These are phyloP conservation scores for Hibiscus trionum DNA, from an alignment of 345 rosid genomes.

Conservation along the genomic window DNA sequence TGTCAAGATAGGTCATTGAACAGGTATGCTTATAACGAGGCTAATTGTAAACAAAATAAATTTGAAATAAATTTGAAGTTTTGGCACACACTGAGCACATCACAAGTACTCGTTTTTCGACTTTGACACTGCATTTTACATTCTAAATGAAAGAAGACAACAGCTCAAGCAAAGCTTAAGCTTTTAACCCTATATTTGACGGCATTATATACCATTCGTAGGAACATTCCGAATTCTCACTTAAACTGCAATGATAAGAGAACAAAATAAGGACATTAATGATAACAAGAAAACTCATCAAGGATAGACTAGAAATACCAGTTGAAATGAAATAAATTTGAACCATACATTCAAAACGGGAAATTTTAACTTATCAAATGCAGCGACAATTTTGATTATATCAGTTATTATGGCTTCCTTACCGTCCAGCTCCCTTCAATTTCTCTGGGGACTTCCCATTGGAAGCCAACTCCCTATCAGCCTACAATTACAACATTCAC, in stretches of 20 bases:
- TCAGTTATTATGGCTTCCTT: background rate
- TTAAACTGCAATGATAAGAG: background rate
- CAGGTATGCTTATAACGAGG: no score
- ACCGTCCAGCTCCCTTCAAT: constrained; percentile 73
- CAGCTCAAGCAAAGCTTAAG: background rate
- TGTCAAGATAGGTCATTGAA: background rate
- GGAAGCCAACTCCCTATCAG: constrained; percentile 70
- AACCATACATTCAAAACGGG: background rate
- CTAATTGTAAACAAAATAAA: no score
- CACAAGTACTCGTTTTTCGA: background rate
- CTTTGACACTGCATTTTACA: constrained; percentile 3
- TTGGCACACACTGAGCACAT: background rate
- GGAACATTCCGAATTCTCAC: constrained; percentile 10
- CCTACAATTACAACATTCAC: constrained; percentile 36
- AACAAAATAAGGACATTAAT: background rate
- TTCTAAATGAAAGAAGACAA: constrained; percentile 6
- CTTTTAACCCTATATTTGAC: background rate
- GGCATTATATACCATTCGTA: background rate
- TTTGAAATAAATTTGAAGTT: background rate
- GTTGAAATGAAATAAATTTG: background rate
- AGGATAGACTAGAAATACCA: background rate
- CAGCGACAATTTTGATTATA: background rate
- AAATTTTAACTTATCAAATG: background rate
- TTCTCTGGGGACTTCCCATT: constrained; percentile 91
- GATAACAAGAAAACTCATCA: background rate